Base-by-base conservation (phyloP, 495 filamentous ascomycete species). In the Annulohypoxylon bovei region DNA sequence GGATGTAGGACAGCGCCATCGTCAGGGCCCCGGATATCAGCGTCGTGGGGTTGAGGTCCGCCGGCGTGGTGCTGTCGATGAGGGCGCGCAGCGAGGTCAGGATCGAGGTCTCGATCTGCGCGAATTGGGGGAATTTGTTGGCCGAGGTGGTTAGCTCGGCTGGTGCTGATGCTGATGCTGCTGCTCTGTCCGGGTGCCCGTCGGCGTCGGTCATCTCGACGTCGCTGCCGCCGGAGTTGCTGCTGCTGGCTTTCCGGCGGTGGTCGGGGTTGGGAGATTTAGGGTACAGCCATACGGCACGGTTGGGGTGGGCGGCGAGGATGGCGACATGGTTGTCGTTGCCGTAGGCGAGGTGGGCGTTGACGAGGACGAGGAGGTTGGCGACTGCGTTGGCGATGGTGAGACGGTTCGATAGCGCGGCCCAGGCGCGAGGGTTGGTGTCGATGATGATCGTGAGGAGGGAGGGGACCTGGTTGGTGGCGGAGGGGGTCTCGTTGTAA, bases 361-460 rank as follows among this genome's bases (percentile, higher is more conserved):
- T 97, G 78, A 98, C 89, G 82, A 98, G 98, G 83, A 98, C 90
- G 75, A 97, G 90, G 67, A 98, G 86, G 82, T 93, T 95, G 55
- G 96, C 90, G 62, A 99, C 83, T 59, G 92, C 93, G 72, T 91
- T 90, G 57, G 91, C 89, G 66, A 98, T 86, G 30, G 95, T 87
- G n/a, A 99, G 91, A 4, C 86, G 88, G 65, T 88, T 79, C 68
- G 88, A 79, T 62, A 98, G 87, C 50, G 91, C 84, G 3, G 92
- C 88, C 95, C 95, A 99, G 76, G 95, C 93, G 71, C 91, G 92
- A 1, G 95, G 96, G 76, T 98, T 98, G 42, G 95, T 97, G 82
- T 99, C 95, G 82, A 99, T 86, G 79, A 99, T 87, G 75, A 99
- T 89, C 65, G 92, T 91, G 55, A 97, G 88, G 40, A 99, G 89